phyloP scores from a whole-genome alignment of 768 basidiomycete species.

The Rhodocollybia butyracea region DNA sequence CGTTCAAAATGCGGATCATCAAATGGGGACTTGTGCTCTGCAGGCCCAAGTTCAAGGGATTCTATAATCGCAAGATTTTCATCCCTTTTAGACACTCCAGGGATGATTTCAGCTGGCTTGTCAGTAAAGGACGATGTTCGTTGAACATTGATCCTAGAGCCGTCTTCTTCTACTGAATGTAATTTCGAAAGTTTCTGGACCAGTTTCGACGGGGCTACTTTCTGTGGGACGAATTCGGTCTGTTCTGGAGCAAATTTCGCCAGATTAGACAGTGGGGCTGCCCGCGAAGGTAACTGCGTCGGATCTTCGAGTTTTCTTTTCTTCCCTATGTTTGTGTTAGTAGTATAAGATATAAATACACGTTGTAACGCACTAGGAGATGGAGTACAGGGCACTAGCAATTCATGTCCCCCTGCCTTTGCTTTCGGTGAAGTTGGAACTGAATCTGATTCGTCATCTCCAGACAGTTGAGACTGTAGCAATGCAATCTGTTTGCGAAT shows the following conservation, averaged over 20 bases:
- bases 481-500: conserved; percentile 52
- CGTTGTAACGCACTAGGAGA: conserved; percentile 56
- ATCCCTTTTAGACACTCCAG: conserved; percentile 39
- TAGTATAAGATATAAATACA: neutral
- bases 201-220: conserved; percentile 49
- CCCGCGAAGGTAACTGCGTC: conserved; percentile 6
- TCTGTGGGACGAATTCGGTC: conserved; percentile 13
- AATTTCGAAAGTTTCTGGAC: conserved; percentile 47
- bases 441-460: conserved; percentile 23
- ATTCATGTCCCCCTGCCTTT: conserved; percentile 34
- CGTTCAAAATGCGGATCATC: conserved; percentile 77
- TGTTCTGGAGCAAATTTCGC: too few species aligned
- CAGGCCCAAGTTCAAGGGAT: conserved; percentile 73
- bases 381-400: conserved; percentile 42
- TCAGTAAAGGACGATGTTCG: conserved; percentile 36
- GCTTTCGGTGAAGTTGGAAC: conserved; percentile 43
- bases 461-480: conserved; percentile 52
- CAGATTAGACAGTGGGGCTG: neutral
- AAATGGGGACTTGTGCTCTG: conserved; percentile 62
- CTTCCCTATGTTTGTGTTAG: conserved; percentile 29
- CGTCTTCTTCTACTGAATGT: conserved; percentile 15
- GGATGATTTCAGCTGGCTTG: conserved; percentile 19
- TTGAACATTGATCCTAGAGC: conserved; percentile 11
- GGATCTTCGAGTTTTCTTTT: conserved; percentile 41
- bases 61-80: conserved; percentile 72